Base-by-base conservation (phyloP, 139 green algal genomes). In the Medakamo hakoo region DNA sequence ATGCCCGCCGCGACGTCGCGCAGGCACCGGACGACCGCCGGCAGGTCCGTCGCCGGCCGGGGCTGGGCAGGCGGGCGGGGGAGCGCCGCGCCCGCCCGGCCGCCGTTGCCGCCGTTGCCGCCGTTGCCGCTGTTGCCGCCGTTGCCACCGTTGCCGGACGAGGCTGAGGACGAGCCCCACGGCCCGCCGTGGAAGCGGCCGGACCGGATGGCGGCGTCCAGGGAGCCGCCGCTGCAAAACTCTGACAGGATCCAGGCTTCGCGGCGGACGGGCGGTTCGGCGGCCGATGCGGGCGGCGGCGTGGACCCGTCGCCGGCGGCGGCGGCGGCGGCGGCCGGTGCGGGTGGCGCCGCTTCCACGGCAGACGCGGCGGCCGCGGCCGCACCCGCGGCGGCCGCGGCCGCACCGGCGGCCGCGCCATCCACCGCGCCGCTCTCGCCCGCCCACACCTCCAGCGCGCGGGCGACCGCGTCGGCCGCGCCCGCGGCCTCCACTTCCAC, bases 1-100 rank as follows among this genome's bases (percentile, higher is more conserved):
- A 80, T 66, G 59, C 73, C 76, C 4, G 63, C 59, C 4, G 73
- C 76, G 5, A 82, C 63, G 65, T 82, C 76, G 48, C 70, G 63
- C 55, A 78, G 70, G 30, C 58, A 67, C 4, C 64, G 68, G 27
- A 61, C 62, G 21, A 72, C 58, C 22, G 57, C 29, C 19, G 40
- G 9, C 40, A 52, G 40, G 40, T 9, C 40, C 9, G 40, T 16
- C 9, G 40, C 9, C 9, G 40, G 16, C 9, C 40, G 9, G 40
- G 40, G 9, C 40, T 9, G 40, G 40, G 40, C 40, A n/a, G n/a
- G n/a, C n/a, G n/a, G n/a, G n/a, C n/a, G n/a, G n/a, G n/a, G n/a
- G n/a, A n/a, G n/a, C n/a, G n/a, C n/a, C n/a, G n/a, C n/a, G n/a
- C n/a, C n/a, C n/a, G n/a, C n/a, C n/a, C n/a, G n/a, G n/a, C n/a